These are phyloP conservation scores for Verticillium nubilum DNA, from an alignment of 2,329 filamentous ascomycete species.

Conservation along the genomic window DNA sequence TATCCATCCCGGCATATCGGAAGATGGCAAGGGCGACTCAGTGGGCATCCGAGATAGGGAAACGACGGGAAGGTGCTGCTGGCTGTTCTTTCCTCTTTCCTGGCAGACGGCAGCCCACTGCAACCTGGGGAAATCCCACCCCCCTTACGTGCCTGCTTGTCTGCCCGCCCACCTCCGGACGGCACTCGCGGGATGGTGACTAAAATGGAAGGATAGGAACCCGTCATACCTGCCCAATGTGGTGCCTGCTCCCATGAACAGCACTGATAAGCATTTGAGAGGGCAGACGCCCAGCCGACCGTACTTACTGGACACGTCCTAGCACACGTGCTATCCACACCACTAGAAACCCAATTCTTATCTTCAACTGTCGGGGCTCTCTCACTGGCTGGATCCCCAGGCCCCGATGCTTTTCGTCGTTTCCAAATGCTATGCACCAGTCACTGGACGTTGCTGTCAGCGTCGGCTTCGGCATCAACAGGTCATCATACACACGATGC, in stretches of 20 bases:
- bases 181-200: not conserved
- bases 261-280: not conserved
- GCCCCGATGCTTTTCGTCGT: not conserved
- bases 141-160: not conserved
- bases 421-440: not conserved
- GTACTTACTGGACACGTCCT: not conserved
- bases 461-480: not conserved
- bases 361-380: not conserved
- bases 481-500: not conserved
- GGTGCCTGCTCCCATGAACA: not conserved
- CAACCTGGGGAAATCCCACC: not conserved
- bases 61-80: not conserved
- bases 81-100: not conserved
- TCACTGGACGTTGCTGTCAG: not conserved
- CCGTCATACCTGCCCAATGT: not conserved
- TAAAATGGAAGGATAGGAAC: not conserved
- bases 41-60: not conserved
- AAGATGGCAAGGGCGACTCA: not conserved
- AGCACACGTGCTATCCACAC: not conserved
- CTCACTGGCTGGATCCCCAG: not conserved
- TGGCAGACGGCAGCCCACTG: not conserved
- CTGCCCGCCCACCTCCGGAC: not conserved
- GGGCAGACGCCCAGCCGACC: not conserved
- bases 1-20: not conserved
- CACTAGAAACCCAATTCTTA: not conserved